Percentiles rank a stretch among this genome's conserved stretches.
Conservation (phyloP, 495 filamentous ascomycete species). For the Chaetomium fimeti region DNA sequence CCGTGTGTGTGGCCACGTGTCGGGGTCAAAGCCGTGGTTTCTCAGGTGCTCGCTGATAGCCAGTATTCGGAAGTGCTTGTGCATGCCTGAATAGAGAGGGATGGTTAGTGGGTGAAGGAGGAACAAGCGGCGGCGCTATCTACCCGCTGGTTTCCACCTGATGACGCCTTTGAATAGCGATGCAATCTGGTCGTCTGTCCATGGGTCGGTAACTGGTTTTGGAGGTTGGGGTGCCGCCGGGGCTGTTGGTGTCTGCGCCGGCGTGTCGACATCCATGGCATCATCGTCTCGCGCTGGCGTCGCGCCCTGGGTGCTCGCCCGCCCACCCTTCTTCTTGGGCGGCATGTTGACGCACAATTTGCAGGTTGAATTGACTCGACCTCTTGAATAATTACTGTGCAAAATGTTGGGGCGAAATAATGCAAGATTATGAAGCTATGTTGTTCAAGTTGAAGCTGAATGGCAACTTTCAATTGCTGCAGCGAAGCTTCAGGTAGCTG, state of each 20-base stretch:
- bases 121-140: slow-evolving; percentile 23
- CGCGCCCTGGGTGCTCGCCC: slow-evolving; percentile 40
- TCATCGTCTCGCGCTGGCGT: slow-evolving; percentile 50
- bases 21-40: slow-evolving; percentile 77
- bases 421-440: background rate
- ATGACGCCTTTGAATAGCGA: slow-evolving; percentile 86
- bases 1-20: slow-evolving; percentile 69
- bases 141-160: slow-evolving; percentile 91
- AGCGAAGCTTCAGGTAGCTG: background rate
- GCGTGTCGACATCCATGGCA: slow-evolving; percentile 53
- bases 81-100: slow-evolving; percentile 62
- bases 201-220: slow-evolving; percentile 63
- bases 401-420: background rate
- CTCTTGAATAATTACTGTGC: background rate
- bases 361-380: background rate
- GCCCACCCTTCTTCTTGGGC: slow-evolving; percentile 62
- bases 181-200: slow-evolving; percentile 94
- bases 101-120: slow-evolving; percentile 20
- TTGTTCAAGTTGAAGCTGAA: background rate
- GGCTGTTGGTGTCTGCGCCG: slow-evolving; percentile 46
- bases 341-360: slow-evolving; percentile 55
- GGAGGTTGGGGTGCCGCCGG: slow-evolving; percentile 33
- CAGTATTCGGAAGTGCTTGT: slow-evolving; percentile 96
- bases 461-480: background rate
- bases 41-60: slow-evolving; percentile 81